phyloP scores from a whole-genome alignment of 805 yeast species.

The Kluyveromyces aestuarii region DNA sequence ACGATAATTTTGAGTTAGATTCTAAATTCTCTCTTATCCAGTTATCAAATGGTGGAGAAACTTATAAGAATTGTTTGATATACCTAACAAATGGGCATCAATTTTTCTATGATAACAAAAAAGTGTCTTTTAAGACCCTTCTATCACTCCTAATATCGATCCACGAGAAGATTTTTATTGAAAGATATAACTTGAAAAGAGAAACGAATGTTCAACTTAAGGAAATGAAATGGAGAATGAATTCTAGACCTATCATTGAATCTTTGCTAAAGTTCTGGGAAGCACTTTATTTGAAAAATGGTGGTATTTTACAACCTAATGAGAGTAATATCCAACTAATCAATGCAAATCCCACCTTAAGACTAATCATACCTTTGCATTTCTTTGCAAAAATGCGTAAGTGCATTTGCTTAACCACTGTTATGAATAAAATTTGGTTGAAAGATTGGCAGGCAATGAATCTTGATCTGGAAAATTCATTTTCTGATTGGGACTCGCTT shows the following conservation, averaged over 20 bases:
- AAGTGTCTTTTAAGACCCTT: conserved; percentile 33
- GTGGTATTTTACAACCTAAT: conserved; percentile 51
- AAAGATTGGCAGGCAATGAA: conserved; percentile 68
- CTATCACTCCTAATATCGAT: conserved; percentile 53
- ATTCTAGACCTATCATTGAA: conserved; percentile 49
- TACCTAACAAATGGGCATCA: conserved; percentile 36
- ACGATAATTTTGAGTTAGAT: conserved; percentile 35
- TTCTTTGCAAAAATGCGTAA: conserved; percentile 60
- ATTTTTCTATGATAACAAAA: conserved; percentile 24
- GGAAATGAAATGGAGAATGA: conserved; percentile 57
- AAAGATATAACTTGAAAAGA: conserved; percentile 32
- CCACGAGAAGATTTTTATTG: conserved; percentile 55
- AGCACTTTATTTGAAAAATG: conserved; percentile 46
- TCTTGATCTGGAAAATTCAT: conserved; percentile 35
- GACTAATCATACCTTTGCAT: conserved; percentile 57
- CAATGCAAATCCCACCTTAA: conserved; percentile 47
- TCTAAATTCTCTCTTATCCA: conserved; percentile 48
- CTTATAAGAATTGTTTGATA: conserved; percentile 36
- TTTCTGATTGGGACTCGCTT: conserved; percentile 51
- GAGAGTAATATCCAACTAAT: conserved; percentile 31
- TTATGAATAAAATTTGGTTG: conserved; percentile 49
- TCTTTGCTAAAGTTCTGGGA: conserved; percentile 62
- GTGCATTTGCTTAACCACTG: conserved; percentile 51
- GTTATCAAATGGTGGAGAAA: conserved; percentile 45
- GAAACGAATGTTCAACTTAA: conserved; percentile 35